These are phyloP conservation scores for Claviceps africana DNA, from an alignment of 2,329 filamentous ascomycete species.

Conservation along the genomic window DNA sequence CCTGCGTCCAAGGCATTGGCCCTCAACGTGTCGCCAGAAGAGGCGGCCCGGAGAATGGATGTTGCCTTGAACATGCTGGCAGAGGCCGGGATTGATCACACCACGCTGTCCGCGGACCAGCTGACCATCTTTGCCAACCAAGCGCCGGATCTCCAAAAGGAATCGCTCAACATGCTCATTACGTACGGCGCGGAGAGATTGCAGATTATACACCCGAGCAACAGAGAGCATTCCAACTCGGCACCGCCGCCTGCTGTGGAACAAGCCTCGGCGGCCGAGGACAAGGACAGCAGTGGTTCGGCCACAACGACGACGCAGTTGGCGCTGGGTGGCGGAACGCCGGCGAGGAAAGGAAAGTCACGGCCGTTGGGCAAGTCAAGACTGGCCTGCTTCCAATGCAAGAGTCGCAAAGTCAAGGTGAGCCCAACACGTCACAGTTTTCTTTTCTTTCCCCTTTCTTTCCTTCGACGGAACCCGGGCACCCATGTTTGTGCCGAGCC, in stretches of 20 bases:
- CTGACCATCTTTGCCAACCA: slow-evolving; percentile 48
- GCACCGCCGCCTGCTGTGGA: slow-evolving; percentile 13
- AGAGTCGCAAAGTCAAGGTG: slow-evolving; percentile 24
- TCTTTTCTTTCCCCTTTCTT: not conserved
- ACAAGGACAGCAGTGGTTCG: slow-evolving; percentile 9
- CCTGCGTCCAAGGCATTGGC: slow-evolving; percentile 10
- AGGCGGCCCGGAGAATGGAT: slow-evolving; percentile 35
- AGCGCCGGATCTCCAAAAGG: slow-evolving; percentile 37
- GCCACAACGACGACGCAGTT: slow-evolving; percentile 19
- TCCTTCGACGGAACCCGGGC: too few relatives aligned
- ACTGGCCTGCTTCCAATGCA: slow-evolving; percentile 23
- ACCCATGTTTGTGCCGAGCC: not conserved
- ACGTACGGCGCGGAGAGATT: slow-evolving; percentile 44
- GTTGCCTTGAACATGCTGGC: slow-evolving; percentile 33
- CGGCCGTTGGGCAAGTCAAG: slow-evolving; percentile 18
- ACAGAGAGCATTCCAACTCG: slow-evolving; percentile 17
- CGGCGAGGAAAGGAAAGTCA: slow-evolving; percentile 4
- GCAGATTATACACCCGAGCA: slow-evolving; percentile 40
- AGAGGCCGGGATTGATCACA: slow-evolving; percentile 34
- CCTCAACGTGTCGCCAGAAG: slow-evolving; percentile 27
- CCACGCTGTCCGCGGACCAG: slow-evolving; percentile 38
- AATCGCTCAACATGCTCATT: slow-evolving; percentile 41
- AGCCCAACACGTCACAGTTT: slow-evolving; percentile 1
- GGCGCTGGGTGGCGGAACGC: slow-evolving; percentile 10
- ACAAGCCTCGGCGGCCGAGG: slow-evolving; percentile 10